Evolutionary conservation across 2,329 filamentous ascomycete species (phyloP).

Genomic region (Stylonectria norvegica): DNA sequence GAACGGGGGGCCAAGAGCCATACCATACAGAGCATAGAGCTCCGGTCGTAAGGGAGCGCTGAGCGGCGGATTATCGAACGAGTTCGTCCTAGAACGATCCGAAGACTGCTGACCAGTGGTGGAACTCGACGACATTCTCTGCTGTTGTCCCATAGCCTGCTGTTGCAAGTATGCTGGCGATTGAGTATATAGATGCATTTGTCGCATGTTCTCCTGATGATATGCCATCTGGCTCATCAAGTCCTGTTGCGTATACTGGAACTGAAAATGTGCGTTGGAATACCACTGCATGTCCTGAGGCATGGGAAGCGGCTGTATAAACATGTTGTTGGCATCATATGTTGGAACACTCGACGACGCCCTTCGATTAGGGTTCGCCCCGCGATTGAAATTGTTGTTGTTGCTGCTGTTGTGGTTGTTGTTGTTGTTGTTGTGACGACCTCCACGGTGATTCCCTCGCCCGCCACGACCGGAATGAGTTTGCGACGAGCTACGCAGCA

Average conservation of each 20-base stretch:
- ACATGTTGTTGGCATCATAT: constrained; percentile 49
- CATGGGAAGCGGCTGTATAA: constrained; percentile 42
- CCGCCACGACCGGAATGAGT: constrained; percentile 49
- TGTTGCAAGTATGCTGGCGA: constrained; percentile 35
- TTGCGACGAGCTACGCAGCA: constrained; percentile 60
- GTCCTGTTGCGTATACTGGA: constrained; percentile 40
- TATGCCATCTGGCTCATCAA: constrained; percentile 42
- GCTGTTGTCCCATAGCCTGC: constrained; percentile 35
- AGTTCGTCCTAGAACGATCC: constrained; percentile 58
- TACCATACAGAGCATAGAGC: constrained; percentile 49
- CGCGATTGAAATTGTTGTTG: constrained; percentile 18
- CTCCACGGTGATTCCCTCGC: constrained; percentile 47
- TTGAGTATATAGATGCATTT: constrained; percentile 36
- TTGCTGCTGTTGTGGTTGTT: constrained; percentile 34
- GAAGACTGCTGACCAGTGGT: constrained; percentile 27
- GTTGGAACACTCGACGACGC: constrained; percentile 50
- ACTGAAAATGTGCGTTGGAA: constrained; percentile 40
- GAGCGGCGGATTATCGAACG: constrained; percentile 59
- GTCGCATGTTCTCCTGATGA: constrained; percentile 34
- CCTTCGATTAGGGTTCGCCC: constrained; percentile 45
- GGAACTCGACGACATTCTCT: constrained; percentile 25
- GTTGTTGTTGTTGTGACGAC: constrained; percentile 44
- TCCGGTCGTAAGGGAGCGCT: constrained; percentile 58
- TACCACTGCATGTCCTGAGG: constrained; percentile 51
- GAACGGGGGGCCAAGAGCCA: constrained; percentile 42